Conservation (phyloP, 805 yeast species). For the Candida sonorensis region DNA sequence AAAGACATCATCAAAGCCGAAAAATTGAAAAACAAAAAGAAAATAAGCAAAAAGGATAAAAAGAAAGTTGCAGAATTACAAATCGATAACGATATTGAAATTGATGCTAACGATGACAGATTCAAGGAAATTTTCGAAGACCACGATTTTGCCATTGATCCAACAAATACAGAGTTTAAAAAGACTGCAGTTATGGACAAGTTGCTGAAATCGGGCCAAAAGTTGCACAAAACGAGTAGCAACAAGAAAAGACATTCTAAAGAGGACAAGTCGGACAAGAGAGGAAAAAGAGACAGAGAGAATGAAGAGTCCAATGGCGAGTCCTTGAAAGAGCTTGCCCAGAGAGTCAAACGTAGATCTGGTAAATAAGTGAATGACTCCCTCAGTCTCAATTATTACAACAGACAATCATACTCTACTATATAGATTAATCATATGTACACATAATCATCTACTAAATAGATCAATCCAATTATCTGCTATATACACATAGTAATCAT, state of each 20-base stretch:
- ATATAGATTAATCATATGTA: too few relatives aligned
- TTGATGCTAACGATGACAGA: constrained; percentile 78
- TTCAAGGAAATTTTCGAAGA: constrained; percentile 77
- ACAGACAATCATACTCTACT: too few relatives aligned
- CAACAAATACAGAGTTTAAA: constrained; percentile 84
- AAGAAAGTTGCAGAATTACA: constrained; percentile 44
- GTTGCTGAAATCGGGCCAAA: constrained; percentile 68
- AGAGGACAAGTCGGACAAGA: constrained; percentile 10
- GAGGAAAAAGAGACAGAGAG: constrained; percentile 5
- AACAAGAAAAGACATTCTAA: constrained; percentile 9
- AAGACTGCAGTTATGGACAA: constrained; percentile 82
- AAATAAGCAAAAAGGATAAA: constrained; percentile 38
- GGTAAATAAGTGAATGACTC: not conserved
- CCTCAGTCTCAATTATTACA: too few relatives aligned
- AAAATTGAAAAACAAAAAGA: constrained; percentile 48
- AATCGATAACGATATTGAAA: constrained; percentile 36
- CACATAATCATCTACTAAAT: too few relatives aligned
- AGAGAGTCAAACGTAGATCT: constrained; percentile 37
- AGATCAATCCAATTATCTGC: too few relatives aligned
- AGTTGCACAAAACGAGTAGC: constrained; percentile 31
- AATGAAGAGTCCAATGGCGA: not conserved
- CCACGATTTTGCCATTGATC: constrained; percentile 92
- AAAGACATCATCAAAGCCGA: constrained; percentile 72
- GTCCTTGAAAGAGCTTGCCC: constrained; percentile 32
- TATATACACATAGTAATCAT: too few relatives aligned